phyloP scores from a whole-genome alignment of 176 grass and related monocot genomes.

The Canna indica region DNA sequence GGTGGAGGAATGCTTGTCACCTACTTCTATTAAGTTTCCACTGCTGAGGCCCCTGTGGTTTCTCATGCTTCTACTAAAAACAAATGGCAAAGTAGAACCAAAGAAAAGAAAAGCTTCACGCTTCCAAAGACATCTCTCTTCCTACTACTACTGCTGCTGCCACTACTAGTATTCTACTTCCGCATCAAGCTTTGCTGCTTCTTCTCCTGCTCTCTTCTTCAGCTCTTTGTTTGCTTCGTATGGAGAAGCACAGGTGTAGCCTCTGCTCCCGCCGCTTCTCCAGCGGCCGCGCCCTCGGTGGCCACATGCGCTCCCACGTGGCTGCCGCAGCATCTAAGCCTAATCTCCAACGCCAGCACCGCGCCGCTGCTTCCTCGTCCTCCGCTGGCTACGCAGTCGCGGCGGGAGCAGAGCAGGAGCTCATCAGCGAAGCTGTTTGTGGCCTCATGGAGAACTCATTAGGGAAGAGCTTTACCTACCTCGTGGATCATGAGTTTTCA shows the following conservation, averaged over 20 bases:
- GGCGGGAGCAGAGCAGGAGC: constrained; percentile 23
- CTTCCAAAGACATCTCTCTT: constrained; percentile 9
- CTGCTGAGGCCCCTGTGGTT: neutral
- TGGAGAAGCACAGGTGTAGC: constrained; percentile 79
- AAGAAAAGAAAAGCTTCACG: constrained; percentile 7
- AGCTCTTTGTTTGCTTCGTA: constrained; percentile 27
- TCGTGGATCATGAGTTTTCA: too few relatives aligned
- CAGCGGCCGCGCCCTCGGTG: constrained; percentile 68
- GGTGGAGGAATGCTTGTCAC: constrained; percentile 24
- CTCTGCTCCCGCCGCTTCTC: constrained; percentile 83
- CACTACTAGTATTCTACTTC: neutral
- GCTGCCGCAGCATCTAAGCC: constrained; percentile 27
- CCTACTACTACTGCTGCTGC: neutral
- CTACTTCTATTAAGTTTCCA: constrained; percentile 9
- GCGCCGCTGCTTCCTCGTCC: constrained; percentile 29
- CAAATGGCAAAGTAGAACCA: neutral
- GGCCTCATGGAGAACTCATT: too few relatives aligned
- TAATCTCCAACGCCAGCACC: constrained; percentile 15
- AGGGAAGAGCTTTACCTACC: too few relatives aligned
- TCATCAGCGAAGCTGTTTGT: too few relatives aligned
- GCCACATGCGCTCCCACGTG: constrained; percentile 74
- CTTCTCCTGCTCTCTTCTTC: constrained; percentile 23
- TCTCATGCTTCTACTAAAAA: neutral
- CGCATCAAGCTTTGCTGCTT: constrained; percentile 33
- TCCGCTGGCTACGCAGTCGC: neutral